Percentiles rank a stretch among this genome's conserved stretches.
phyloP scores from a whole-genome alignment of 306 rosid genomes.

The Cucumis cinereus region DNA sequence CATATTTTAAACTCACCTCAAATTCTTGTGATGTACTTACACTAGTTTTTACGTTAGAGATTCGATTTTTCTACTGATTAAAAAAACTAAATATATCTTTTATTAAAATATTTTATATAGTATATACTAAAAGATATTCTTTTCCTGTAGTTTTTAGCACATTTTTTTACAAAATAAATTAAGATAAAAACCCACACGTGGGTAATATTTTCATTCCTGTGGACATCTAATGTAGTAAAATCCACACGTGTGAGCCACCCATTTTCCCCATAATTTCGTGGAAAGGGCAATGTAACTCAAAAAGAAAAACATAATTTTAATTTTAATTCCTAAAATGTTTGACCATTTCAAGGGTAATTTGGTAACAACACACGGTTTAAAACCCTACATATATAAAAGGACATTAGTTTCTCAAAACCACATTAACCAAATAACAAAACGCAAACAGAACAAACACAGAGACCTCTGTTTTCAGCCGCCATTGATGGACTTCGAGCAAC shows the following conservation, averaged over 20 bases:
- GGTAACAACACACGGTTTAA: neutral
- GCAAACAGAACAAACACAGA: neutral
- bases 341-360: neutral
- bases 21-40: too few species aligned
- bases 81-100: too few species aligned
- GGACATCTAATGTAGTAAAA: neutral
- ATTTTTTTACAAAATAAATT: neutral
- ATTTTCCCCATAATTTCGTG: neutral
- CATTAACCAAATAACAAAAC: neutral
- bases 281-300: neutral
- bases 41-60: too few species aligned
- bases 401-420: neutral
- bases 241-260: neutral
- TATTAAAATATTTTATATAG: too few species aligned
- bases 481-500: conserved; percentile 48
- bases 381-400: neutral
- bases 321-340: neutral
- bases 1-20: too few species aligned
- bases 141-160: neutral
- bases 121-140: too few species aligned
- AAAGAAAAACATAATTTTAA: neutral
- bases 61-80: too few species aligned
- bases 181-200: neutral
- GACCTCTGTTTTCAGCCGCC: conserved; percentile 8
- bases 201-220: neutral